Conservation (phyloP, 192 early-diverging fungal species). For the Coemansia sp. region DNA sequence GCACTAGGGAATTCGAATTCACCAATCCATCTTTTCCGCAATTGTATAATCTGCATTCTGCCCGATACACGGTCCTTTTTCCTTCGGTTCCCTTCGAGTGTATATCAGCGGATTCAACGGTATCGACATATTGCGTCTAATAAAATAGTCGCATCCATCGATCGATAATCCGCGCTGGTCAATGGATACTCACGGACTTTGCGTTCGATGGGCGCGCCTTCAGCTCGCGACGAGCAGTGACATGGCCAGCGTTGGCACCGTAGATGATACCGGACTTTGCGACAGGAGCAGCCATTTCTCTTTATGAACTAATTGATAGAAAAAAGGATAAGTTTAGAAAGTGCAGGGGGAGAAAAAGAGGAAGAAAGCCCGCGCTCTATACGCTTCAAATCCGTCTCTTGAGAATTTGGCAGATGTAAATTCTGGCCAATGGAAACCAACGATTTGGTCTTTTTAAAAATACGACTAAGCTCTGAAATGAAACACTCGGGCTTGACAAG, state of each 20-base stretch:
- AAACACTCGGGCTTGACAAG: not conserved
- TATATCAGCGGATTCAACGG: not conserved
- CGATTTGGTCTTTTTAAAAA: not conserved
- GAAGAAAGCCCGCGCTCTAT: not conserved
- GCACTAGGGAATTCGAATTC: too few species aligned
- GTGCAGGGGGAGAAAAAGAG: conserved; percentile 27
- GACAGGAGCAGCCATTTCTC: conserved; percentile 61
- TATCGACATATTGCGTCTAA: too few species aligned
- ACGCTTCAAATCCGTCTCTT: not conserved
- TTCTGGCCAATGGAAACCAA: not conserved
- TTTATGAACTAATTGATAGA: not conserved
- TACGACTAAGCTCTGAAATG: not conserved
- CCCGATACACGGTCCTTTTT: not conserved
- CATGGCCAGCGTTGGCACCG: conserved; percentile 93
- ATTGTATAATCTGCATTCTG: too few species aligned
- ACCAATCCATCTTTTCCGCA: too few species aligned
- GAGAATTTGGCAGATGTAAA: not conserved
- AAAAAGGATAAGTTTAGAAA: not conserved
- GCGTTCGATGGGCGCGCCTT: conserved; percentile 30
- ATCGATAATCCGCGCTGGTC: not conserved
- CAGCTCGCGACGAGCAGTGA: conserved; percentile 67
- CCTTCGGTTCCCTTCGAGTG: not conserved
- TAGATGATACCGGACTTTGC: conserved; percentile 82
- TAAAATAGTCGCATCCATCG: conserved; percentile 5
- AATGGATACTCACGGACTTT: conserved; percentile 45